A percentile compares a stretch with the other conserved stretches of the same genome.
Evolutionary conservation across 805 yeast species (phyloP).

Genomic region (Saccharomycopsis oosterbeekiorum): DNA sequence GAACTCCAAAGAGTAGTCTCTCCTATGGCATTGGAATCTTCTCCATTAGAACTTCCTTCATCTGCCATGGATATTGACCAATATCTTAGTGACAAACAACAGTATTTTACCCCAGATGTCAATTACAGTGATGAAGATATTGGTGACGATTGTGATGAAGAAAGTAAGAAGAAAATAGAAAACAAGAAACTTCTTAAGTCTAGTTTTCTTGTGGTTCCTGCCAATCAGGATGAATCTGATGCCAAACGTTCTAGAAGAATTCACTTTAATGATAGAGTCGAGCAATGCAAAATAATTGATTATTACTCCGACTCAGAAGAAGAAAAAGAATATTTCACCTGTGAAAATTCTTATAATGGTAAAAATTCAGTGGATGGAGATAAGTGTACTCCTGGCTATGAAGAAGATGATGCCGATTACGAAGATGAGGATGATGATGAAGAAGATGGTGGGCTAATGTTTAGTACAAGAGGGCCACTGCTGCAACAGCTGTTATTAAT

Average conservation of each 20-base stretch:
- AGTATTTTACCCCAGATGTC: neutral
- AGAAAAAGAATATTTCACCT: slow-evolving; percentile 30
- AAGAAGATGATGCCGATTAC: slow-evolving; percentile 18
- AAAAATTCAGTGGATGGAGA: slow-evolving; percentile 20
- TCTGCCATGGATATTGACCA: neutral
- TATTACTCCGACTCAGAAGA: slow-evolving; percentile 24
- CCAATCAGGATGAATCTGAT: slow-evolving; percentile 4
- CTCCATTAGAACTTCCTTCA: neutral
- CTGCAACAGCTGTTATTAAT: neutral
- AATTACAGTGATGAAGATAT: neutral
- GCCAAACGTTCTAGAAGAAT: slow-evolving; percentile 46
- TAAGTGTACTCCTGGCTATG: slow-evolving; percentile 23
- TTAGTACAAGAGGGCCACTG: slow-evolving; percentile 21
- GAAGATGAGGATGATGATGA: slow-evolving; percentile 21
- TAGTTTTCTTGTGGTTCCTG: slow-evolving; percentile 14
- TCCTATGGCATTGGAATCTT: neutral
- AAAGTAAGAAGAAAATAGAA: neutral
- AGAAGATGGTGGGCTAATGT: slow-evolving; percentile 57
- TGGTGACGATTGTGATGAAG: neutral
- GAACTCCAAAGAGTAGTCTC: neutral
- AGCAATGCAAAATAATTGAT: slow-evolving; percentile 80
- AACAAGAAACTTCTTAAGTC: slow-evolving; percentile 9
- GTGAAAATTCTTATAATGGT: slow-evolving; percentile 20
- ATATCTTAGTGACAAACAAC: neutral
- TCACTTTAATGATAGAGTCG: slow-evolving; percentile 89